phyloP scores from a whole-genome alignment of 1,284 basidiomycete genomes.

The Heimioporus punctisporus region DNA sequence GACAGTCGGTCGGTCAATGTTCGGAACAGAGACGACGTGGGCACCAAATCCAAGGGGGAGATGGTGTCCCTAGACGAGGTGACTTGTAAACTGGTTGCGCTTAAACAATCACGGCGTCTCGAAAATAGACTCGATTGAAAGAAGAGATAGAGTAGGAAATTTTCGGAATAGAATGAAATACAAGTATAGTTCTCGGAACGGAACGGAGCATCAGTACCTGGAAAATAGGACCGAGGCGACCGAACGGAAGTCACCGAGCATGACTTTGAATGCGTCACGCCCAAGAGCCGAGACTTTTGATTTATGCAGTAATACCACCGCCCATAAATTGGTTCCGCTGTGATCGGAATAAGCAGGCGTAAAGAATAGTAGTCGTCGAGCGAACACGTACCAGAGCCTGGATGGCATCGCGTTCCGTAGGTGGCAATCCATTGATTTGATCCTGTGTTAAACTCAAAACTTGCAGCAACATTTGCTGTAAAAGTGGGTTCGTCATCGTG shows the following conservation, averaged over 20 bases:
- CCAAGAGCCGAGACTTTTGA: not conserved
- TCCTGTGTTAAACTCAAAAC: conserved; percentile 86
- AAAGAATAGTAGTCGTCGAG: no score
- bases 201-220: not conserved
- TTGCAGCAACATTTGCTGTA: conserved; percentile 82
- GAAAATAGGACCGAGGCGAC: not conserved
- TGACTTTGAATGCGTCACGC: no score
- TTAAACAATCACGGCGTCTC: conserved; percentile 67
- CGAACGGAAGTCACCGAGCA: no score
- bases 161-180: conserved; percentile 6
- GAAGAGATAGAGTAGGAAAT: conserved; percentile 10
- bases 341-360: no score
- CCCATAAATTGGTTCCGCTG: conserved; percentile 55
- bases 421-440: conserved; percentile 86
- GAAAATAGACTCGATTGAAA: conserved; percentile 51
- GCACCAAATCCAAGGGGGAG: conserved; percentile 75
- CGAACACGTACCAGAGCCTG: conserved; percentile 72
- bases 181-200: not conserved
- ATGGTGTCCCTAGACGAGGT: conserved; percentile 72
- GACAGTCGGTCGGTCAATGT: conserved; percentile 91
- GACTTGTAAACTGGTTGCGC: conserved; percentile 58
- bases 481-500: not conserved
- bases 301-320: conserved; percentile 30
- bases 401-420: conserved; percentile 85
- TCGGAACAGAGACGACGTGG: conserved; percentile 91